phyloP scores from a whole-genome alignment of 192 early-diverging fungal species.

The Obelidium mucronatum region DNA sequence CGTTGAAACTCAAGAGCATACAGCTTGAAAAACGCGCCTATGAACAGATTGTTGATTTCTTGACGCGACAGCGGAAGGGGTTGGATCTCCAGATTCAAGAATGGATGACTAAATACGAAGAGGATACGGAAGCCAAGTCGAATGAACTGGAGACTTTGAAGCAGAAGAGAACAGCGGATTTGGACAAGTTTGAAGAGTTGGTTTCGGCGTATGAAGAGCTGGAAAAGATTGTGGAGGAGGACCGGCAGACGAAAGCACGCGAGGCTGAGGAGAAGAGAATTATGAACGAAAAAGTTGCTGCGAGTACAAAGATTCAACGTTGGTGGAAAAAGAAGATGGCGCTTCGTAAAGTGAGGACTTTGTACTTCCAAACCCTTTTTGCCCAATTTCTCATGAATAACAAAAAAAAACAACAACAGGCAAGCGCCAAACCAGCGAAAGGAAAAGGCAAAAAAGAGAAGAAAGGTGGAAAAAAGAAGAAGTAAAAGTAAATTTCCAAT shows the following conservation, averaged over 20 bases:
- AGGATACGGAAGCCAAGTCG: conserved; percentile 66
- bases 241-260: conserved; percentile 42
- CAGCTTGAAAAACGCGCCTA: conserved; percentile 60
- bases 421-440: conserved; percentile 23
- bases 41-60: conserved; percentile 61
- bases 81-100: conserved; percentile 65
- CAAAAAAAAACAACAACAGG: background rate
- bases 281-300: conserved; percentile 28
- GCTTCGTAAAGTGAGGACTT: conserved; percentile 13
- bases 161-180: conserved; percentile 52
- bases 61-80: conserved; percentile 53
- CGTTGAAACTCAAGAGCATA: conserved; percentile 42
- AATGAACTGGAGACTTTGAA: conserved; percentile 61
- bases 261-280: conserved; percentile 54
- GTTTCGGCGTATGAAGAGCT: conserved; percentile 60
- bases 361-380: background rate
- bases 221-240: conserved; percentile 64
- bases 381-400: background rate
- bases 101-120: conserved; percentile 69
- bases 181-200: conserved; percentile 67
- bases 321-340: conserved; percentile 48
- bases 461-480: conserved; percentile 23
- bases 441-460: conserved; percentile 27
- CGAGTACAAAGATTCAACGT: conserved; percentile 52
- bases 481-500: background rate